Conservation (phyloP, 148 eudicot genomes). For the Persicaria tinctoria region DNA sequence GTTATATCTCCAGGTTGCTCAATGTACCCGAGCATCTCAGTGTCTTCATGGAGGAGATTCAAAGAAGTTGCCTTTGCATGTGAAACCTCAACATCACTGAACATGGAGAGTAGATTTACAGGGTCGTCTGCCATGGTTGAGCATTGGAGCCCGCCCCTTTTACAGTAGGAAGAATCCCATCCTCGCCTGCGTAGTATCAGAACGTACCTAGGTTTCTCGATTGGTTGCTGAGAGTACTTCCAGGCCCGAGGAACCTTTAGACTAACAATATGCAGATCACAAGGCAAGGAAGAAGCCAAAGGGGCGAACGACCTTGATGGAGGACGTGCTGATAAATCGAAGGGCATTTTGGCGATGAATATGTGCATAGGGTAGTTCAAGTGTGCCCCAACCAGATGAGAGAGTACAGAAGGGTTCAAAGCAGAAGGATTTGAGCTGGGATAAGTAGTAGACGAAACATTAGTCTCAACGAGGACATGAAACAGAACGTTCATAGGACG, state of each 20-base stretch:
- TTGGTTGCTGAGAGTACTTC: slow-evolving; percentile 58
- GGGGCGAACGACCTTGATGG: slow-evolving; percentile 72
- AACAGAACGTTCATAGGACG: slow-evolving; percentile 77
- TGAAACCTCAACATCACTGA: slow-evolving; percentile 54
- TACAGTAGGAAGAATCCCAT: slow-evolving; percentile 79
- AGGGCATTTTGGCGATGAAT: slow-evolving; percentile 63
- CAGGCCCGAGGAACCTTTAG: slow-evolving; percentile 82
- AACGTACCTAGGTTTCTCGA: slow-evolving; percentile 48
- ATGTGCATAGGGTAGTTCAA: slow-evolving; percentile 72
- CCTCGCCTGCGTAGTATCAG: slow-evolving; percentile 63
- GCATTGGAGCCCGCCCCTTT: slow-evolving; percentile 59
- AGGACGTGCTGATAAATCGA: slow-evolving; percentile 56
- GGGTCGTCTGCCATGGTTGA: slow-evolving; percentile 56
- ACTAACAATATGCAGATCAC: slow-evolving; percentile 80
- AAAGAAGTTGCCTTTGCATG: slow-evolving; percentile 62
- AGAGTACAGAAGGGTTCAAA: slow-evolving; percentile 73
- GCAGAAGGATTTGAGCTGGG: slow-evolving; percentile 42
- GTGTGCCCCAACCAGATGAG: slow-evolving; percentile 68
- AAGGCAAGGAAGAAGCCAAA: slow-evolving; percentile 64
- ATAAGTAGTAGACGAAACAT: slow-evolving; percentile 45
- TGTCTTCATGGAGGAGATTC: slow-evolving; percentile 85
- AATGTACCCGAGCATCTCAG: slow-evolving; percentile 74
- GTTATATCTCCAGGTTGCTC: slow-evolving; percentile 58
- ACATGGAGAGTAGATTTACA: slow-evolving; percentile 58
- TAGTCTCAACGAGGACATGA: slow-evolving; percentile 70